phyloP scores from a whole-genome alignment of 2,329 filamentous ascomycete genomes.

The Penicillium concentricum region DNA sequence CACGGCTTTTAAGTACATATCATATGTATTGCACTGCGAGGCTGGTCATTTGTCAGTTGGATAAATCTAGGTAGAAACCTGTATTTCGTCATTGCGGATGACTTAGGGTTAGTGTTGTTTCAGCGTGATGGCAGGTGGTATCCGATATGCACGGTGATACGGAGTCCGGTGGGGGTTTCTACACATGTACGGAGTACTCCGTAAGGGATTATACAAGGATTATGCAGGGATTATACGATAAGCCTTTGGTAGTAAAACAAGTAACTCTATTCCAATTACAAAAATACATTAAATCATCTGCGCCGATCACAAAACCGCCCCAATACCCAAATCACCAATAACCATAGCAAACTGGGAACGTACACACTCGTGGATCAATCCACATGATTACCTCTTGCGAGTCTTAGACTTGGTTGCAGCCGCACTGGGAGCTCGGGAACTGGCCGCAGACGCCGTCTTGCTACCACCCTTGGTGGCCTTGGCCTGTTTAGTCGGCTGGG shows the following conservation, averaged over 20 bases:
- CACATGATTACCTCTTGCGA: slow-evolving; percentile 48
- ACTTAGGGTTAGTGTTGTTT: slow-evolving; percentile 8
- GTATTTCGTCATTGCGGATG: slow-evolving; percentile 1
- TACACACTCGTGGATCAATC: not conserved
- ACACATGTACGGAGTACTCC: not conserved
- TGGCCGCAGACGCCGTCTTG: slow-evolving; percentile 72
- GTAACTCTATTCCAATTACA: slow-evolving; percentile 16
- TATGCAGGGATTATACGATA: slow-evolving; percentile 11
- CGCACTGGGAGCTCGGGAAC: slow-evolving; percentile 85
- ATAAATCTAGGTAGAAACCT: not conserved
- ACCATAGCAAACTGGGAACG: slow-evolving; percentile 4
- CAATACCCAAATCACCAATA: slow-evolving; percentile 4
- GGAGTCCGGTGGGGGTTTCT: slow-evolving; percentile 9
- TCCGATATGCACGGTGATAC: slow-evolving; percentile 13
- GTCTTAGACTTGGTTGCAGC: slow-evolving; percentile 54
- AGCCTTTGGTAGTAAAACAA: slow-evolving; percentile 9
- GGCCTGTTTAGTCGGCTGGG: slow-evolving; percentile 81
- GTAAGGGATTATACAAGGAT: too few relatives aligned
- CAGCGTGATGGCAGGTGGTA: slow-evolving; percentile 3
- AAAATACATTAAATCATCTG: slow-evolving; percentile 16
- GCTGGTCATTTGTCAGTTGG: not conserved
- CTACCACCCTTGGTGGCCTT: slow-evolving; percentile 78
- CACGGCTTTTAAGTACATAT: not conserved
- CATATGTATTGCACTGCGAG: too few relatives aligned
- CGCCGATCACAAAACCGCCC: slow-evolving; percentile 16